A percentile compares a stretch with the other conserved stretches of the same genome.
phyloP scores from a whole-genome alignment of 31 red algal species.

The Endocladia muricata region DNA sequence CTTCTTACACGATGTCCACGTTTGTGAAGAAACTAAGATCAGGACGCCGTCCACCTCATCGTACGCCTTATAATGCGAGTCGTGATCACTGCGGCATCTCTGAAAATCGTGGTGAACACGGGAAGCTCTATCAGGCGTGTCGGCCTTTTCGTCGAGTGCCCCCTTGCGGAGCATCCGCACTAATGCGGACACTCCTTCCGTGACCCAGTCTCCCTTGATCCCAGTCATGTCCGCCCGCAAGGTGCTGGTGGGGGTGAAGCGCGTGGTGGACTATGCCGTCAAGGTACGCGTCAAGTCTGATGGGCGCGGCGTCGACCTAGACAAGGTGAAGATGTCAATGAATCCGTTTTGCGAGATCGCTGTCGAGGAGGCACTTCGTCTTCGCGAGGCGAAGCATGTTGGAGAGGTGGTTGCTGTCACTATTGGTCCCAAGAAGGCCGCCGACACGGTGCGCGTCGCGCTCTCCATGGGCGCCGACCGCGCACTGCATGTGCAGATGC shows the following conservation, averaged over 20 bases:
- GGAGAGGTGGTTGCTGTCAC: constrained; percentile 84
- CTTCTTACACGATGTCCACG: too few relatives aligned
- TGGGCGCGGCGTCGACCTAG: constrained; percentile 77
- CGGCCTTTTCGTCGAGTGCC: too few relatives aligned
- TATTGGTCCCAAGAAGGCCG: constrained; percentile 66
- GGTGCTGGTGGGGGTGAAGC: constrained; percentile 89
- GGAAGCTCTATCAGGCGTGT: too few relatives aligned
- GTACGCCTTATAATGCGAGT: too few relatives aligned
- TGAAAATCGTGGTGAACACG: too few relatives aligned
- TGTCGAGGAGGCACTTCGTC: constrained; percentile 87
- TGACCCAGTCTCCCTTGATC: background rate
- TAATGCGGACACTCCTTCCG: too few relatives aligned
- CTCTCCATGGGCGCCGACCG: constrained; percentile 91
- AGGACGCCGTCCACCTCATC: too few relatives aligned
- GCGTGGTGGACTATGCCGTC: constrained; percentile 90
- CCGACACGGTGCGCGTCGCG: constrained; percentile 83
- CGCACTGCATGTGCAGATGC: constrained; percentile 74
- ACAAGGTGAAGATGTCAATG: constrained; percentile 94
- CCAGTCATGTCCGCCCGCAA: constrained; percentile 3
- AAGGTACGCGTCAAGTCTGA: constrained; percentile 86
- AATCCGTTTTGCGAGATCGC: constrained; percentile 99
- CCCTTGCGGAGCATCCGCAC: too few relatives aligned
- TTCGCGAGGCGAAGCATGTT: constrained; percentile 63
- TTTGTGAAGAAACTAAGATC: too few relatives aligned
- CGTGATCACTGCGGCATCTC: too few relatives aligned